Evolutionary conservation across 306 rosid species (phyloP).

Genomic region (Gillenia trifoliata): DNA sequence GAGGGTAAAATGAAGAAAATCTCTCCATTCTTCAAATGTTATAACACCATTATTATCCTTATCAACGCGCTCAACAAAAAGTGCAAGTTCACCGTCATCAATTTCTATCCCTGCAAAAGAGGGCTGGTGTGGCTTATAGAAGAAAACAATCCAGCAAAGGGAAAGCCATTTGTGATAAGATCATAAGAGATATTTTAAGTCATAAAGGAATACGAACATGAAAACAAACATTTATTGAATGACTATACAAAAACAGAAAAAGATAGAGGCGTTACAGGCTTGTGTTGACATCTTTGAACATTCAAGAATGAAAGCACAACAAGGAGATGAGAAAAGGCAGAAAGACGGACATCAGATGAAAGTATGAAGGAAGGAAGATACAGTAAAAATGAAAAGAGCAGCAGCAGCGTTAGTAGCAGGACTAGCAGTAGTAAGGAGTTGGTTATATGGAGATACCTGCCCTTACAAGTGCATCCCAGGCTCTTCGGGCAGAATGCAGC

Average conservation of each 20-base stretch:
- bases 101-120: conserved; percentile 73
- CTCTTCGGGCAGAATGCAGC: conserved; percentile 78
- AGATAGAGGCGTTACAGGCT: not conserved
- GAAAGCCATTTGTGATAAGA: not conserved
- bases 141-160: conserved; percentile 22
- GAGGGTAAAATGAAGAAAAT: conserved; percentile 82
- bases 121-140: conserved; percentile 50
- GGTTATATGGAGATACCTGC: conserved; percentile 42
- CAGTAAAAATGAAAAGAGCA: not conserved
- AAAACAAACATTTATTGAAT: not conserved
- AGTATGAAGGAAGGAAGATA: not conserved
- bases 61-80: conserved; percentile 81
- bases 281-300: not conserved
- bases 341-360: too few species aligned
- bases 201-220: not conserved
- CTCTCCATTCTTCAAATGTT: conserved; percentile 93
- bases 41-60: conserved; percentile 85
- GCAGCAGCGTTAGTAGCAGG: not conserved
- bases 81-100: conserved; percentile 84
- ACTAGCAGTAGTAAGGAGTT: not conserved
- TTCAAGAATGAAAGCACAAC: not conserved
- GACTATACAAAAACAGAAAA: not conserved
- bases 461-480: conserved; percentile 72
- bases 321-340: not conserved
- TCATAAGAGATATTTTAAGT: not conserved